phyloP scores from a whole-genome alignment of 1,284 basidiomycete genomes.

The Quambalaria eucalypti region DNA sequence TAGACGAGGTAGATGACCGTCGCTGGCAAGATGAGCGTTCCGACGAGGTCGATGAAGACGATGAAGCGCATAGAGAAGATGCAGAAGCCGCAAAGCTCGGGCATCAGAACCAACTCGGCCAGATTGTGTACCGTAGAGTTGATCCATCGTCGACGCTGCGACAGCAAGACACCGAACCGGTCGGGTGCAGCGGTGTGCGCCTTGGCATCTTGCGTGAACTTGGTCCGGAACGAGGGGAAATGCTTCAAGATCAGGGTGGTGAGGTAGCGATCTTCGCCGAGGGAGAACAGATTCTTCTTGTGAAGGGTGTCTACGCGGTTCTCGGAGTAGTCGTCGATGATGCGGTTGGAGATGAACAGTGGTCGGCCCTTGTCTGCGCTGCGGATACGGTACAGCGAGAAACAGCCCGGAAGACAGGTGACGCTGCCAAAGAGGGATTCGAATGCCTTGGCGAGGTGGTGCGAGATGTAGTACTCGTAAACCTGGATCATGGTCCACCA shows the following conservation, averaged over 20 bases:
- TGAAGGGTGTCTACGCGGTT: conserved; percentile 93
- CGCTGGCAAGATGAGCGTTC: conserved; percentile 75
- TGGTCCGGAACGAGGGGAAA: conserved; percentile 60
- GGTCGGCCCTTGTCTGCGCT: conserved; percentile 46
- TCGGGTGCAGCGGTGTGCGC: conserved; percentile 54
- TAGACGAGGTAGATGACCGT: conserved; percentile 69
- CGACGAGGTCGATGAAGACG: conserved; percentile 79
- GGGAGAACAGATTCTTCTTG: conserved; percentile 75
- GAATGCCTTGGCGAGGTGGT: conserved; percentile 93
- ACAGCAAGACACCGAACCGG: conserved; percentile 88
- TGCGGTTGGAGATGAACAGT: conserved; percentile 60
- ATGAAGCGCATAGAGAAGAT: conserved; percentile 90
- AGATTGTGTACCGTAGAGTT: conserved; percentile 98
- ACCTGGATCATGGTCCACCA: conserved; percentile 93
- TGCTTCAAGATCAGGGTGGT: conserved; percentile 83
- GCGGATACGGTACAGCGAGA: conserved; percentile 45
- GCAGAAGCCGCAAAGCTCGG: conserved; percentile 90
- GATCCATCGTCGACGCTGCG: conserved; percentile 97
- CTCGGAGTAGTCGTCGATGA: conserved; percentile 88
- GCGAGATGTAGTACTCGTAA: conserved; percentile 40
- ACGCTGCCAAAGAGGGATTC: conserved; percentile 93
- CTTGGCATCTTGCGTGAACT: conserved; percentile 85
- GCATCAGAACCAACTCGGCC: conserved; percentile 80
- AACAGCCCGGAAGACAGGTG: conserved; percentile 77
- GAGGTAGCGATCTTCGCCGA: conserved; percentile 96